Evolutionary conservation across 2,329 filamentous ascomycete species (phyloP), one percentile per base, ranked within the genome.

Genomic region (Stagonosporopsis cucurbitacearum): DNA sequence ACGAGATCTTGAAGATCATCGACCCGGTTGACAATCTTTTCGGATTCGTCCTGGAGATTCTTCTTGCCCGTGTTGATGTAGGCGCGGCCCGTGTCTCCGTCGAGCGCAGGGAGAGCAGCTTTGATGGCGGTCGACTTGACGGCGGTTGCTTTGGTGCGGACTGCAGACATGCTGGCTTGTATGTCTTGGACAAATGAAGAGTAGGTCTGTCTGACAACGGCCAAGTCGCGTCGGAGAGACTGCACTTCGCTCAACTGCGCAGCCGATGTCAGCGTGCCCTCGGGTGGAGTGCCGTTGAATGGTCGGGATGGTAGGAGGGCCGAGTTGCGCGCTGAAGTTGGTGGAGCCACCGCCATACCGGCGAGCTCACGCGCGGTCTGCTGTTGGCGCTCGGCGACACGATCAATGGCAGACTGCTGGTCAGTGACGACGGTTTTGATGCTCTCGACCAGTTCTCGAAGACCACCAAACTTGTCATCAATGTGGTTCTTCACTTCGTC

Each of bases 401-500:
- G 84, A 70, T 96, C 90, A 49, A 99, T 85, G 6, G 91, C 87
- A 3, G 86, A 84, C 44, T 91, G 87, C 69, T 98, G 95, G 41
- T 92, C 90, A 54, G 92, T 89, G 9, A 99, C 83, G 39, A 90
- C 88, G 49, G 90, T 89, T 74, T 90, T 91, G 55, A 99, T 87
- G 53, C 91, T 88, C 66, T 96, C 90, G n/a, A 99, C 87, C 26
- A 96, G 84, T 53, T 87, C 86, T 63, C 88, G 91, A 45, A 99
- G 81, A 6, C 88, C 87, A 9, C 88, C 88, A 46, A 99, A 82
- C 37, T 93, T 92, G 62, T 99, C 94, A 62, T 99, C 95, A 62
- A 99, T 92, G 71, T 98, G 95, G 44, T 88, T 88, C 78, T 98
- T 98, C 33, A 99, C 93, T 76, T 99, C 95, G 72, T 99, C 95